Percentiles rank a stretch among this genome's conserved stretches.
phyloP scores from a whole-genome alignment of 2,329 filamentous ascomycete genomes.

The Juglanconis juglandina region DNA sequence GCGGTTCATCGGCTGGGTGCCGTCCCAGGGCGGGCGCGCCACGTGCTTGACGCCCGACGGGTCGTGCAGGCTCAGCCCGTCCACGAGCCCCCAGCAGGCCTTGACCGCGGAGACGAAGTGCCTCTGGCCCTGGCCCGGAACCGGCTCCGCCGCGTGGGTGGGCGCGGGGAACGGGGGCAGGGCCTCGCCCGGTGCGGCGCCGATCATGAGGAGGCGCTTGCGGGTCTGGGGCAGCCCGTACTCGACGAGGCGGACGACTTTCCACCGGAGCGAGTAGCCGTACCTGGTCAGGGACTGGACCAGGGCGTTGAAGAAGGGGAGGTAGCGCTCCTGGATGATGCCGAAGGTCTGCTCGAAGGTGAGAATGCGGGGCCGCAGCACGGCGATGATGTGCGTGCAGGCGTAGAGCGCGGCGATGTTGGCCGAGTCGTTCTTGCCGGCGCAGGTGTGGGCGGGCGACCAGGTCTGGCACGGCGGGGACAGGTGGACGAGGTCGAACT shows the following conservation, averaged over 20 bases:
- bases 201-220: slow-evolving; percentile 54
- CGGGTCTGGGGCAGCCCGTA: slow-evolving; percentile 51
- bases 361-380: slow-evolving; percentile 61
- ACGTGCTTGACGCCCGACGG: slow-evolving; percentile 23
- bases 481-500: slow-evolving; percentile 66
- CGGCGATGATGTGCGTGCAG: slow-evolving; percentile 53
- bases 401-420: slow-evolving; percentile 62
- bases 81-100: slow-evolving; percentile 36
- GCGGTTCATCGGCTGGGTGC: slow-evolving; percentile 43
- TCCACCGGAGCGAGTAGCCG: slow-evolving; percentile 71
- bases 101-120: slow-evolving; percentile 43
- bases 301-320: slow-evolving; percentile 55
- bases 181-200: slow-evolving; percentile 63
- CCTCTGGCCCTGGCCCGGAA: slow-evolving; percentile 26
- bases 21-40: slow-evolving; percentile 39
- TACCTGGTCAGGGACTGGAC: slow-evolving; percentile 61
- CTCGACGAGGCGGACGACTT: slow-evolving; percentile 49
- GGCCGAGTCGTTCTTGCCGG: slow-evolving; percentile 57
- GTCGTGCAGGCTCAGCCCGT: slow-evolving; percentile 35
- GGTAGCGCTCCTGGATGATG: slow-evolving; percentile 51
- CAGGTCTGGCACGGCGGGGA: slow-evolving; percentile 77
- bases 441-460: slow-evolving; percentile 65
- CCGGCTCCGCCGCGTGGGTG: slow-evolving; percentile 51
- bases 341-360: slow-evolving; percentile 80
- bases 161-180: slow-evolving; percentile 63